A percentile compares a stretch with the other conserved stretches of the same genome.
Conservation (phyloP, 2,329 filamentous ascomycete genomes). For the Trichocomaceae sp. region DNA sequence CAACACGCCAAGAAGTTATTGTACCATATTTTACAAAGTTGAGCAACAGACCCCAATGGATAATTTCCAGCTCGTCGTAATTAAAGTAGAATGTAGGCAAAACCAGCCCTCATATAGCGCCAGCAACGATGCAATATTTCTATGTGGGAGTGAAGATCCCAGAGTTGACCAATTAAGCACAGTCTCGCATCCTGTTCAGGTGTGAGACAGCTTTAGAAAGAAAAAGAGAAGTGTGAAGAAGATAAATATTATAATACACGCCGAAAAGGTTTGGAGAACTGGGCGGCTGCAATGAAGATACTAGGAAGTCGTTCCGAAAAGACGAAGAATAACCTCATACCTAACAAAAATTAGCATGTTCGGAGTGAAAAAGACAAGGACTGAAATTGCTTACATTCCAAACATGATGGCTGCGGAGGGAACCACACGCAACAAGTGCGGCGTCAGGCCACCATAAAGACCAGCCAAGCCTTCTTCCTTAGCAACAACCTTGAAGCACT, state of each 20-base stretch:
- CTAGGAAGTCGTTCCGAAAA: slow-evolving; percentile 30
- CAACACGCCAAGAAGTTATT: background rate
- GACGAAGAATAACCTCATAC: slow-evolving; percentile 30
- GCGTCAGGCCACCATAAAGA: slow-evolving; percentile 84
- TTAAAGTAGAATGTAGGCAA: background rate
- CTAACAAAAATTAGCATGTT: slow-evolving; percentile 19
- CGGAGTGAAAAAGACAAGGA: slow-evolving; percentile 20
- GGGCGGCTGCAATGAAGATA: background rate
- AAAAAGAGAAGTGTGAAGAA: background rate
- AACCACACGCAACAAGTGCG: slow-evolving; percentile 83
- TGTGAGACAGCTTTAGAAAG: background rate
- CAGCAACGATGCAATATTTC: slow-evolving; percentile 7
- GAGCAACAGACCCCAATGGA: background rate
- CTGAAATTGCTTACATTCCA: slow-evolving; percentile 59
- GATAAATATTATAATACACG: slow-evolving; percentile 7
- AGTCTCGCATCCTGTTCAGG: background rate
- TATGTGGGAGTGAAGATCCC: background rate
- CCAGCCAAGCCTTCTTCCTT: slow-evolving; percentile 80
- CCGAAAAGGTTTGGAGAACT: background rate
- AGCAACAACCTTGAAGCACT: slow-evolving; percentile 83
- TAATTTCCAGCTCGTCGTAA: background rate
- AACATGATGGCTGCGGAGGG: slow-evolving; percentile 96
- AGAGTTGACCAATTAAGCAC: background rate
- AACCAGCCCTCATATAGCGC: slow-evolving; percentile 7
- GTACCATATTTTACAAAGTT: slow-evolving; percentile 1